phyloP scores from a whole-genome alignment of 345 rosid species.

The Rhodomyrtus tomentosa region DNA sequence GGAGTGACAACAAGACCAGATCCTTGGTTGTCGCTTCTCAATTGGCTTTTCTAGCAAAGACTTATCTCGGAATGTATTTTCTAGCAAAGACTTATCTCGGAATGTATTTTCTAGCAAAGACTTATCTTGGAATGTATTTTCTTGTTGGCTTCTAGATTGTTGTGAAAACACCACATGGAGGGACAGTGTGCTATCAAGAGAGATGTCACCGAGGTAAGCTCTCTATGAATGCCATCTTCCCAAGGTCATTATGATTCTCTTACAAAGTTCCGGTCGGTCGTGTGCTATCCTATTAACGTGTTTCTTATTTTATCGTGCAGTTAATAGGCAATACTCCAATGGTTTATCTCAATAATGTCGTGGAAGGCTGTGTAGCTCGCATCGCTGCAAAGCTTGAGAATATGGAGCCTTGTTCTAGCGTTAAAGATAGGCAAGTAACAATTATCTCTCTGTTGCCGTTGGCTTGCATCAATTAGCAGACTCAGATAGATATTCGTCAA shows the following conservation, averaged over 20 bases:
- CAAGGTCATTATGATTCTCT: background rate
- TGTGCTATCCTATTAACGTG: slow-evolving; percentile 2
- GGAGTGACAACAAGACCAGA: background rate
- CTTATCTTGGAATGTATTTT: background rate
- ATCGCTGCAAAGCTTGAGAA: slow-evolving; percentile 78
- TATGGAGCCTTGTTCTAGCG: slow-evolving; percentile 73
- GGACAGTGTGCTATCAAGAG: slow-evolving; percentile 30
- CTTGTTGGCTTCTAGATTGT: background rate
- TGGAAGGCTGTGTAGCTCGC: slow-evolving; percentile 67
- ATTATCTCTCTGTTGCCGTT: background rate
- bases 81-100: too few relatives aligned
- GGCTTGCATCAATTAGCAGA: background rate
- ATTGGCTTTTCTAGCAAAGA: background rate
- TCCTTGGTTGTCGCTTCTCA: background rate
- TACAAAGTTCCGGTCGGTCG: background rate
- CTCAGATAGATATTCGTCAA: background rate
- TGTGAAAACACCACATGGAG: slow-evolving; percentile 10
- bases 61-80: too few relatives aligned
- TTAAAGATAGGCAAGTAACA: slow-evolving; percentile 60
- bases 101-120: too few relatives aligned
- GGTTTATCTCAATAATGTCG: slow-evolving; percentile 64
- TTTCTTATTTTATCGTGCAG: slow-evolving; percentile 9
- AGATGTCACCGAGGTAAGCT: slow-evolving; percentile 43
- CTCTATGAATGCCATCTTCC: background rate
- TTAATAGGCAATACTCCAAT: slow-evolving; percentile 78